A percentile compares a stretch with the other conserved stretches of the same genome.
Evolutionary conservation across 140 eudicot genomes (phyloP).

Genomic region (Cichorium intybus): DNA sequence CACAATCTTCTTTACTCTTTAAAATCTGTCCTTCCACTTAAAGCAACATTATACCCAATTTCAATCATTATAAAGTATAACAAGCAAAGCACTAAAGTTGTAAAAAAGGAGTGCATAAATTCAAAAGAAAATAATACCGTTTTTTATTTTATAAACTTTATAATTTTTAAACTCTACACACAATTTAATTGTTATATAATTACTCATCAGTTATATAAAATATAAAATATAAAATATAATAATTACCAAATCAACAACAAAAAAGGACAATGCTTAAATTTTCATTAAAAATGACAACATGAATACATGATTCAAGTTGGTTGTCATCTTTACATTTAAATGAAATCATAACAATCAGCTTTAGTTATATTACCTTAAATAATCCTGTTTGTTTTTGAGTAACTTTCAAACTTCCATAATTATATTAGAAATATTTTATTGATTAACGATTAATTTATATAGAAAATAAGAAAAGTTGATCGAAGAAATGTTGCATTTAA

Average conservation of each 20-base stretch:
- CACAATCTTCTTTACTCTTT: constrained; percentile 27
- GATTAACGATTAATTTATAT: background rate
- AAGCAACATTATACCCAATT: constrained; percentile 47
- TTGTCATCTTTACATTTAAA: background rate
- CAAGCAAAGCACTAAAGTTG: constrained; percentile 14
- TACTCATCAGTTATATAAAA: background rate
- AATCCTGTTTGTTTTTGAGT: background rate
- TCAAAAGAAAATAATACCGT: constrained; percentile 3
- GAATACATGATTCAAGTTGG: background rate
- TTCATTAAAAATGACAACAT: background rate
- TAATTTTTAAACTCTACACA: background rate
- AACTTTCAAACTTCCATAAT: background rate
- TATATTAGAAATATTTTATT: background rate
- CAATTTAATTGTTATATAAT: background rate
- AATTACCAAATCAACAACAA: background rate
- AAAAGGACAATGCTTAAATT: background rate
- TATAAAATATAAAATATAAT: background rate
- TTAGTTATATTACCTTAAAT: background rate
- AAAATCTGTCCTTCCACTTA: constrained; percentile 47
- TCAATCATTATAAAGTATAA: constrained; percentile 40
- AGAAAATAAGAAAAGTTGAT: background rate
- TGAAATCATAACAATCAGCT: background rate
- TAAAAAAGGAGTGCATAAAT: background rate
- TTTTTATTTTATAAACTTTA: background rate
- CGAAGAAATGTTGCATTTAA: constrained; percentile 4